Conservation (phyloP, 352 stramenopile genomes). For the Blastocystis sp. region DNA sequence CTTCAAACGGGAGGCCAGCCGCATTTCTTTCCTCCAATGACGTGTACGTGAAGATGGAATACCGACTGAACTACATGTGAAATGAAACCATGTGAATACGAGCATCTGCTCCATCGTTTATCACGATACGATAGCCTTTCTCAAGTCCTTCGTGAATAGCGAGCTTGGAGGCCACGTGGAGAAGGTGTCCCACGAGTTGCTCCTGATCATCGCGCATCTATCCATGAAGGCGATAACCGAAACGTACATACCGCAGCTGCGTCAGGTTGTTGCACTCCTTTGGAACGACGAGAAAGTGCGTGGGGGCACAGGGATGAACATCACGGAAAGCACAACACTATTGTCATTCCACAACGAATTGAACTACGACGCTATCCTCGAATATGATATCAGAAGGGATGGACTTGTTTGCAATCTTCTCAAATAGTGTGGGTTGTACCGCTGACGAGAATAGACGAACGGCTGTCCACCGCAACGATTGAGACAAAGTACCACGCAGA, state of each 20-base stretch:
- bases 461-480: no score
- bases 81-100: background rate
- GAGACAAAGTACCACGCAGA: no score
- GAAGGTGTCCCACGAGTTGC: conserved; percentile 16
- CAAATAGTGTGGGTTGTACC: background rate
- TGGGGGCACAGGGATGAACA: conserved; percentile 7
- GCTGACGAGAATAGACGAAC: background rate
- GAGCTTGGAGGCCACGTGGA: conserved; percentile 42
- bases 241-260: conserved; percentile 6
- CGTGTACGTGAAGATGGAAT: conserved; percentile 39
- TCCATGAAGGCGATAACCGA: background rate
- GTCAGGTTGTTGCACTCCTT: conserved; percentile 50
- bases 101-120: conserved; percentile 40
- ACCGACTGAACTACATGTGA: conserved; percentile 37
- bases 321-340: conserved; percentile 48
- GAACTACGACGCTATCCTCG: conserved; percentile 15
- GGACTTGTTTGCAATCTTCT: conserved; percentile 31
- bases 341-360: background rate
- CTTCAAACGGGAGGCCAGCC: conserved; percentile 9
- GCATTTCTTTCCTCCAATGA: conserved; percentile 51
- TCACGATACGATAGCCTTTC: conserved; percentile 32
- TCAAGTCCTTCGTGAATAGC: conserved; percentile 28
- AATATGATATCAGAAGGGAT: conserved; percentile 42
- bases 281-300: conserved; percentile 42
- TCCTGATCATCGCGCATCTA: conserved; percentile 52